Conservation (phyloP, 169 alveolate genomes). For the Besnoitia besnoiti region DNA sequence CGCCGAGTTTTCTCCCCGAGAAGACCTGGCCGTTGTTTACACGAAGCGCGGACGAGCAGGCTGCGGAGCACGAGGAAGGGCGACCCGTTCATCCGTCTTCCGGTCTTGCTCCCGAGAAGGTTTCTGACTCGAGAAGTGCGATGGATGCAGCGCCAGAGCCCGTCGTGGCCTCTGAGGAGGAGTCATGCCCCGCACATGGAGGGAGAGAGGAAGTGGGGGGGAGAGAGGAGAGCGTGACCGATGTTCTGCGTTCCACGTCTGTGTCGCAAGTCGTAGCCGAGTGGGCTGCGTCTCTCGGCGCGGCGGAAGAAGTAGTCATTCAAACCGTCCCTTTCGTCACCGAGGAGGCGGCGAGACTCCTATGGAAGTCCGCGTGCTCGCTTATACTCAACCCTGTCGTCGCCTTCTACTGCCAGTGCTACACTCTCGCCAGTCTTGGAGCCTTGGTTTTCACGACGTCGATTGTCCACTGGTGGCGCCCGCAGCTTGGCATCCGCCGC, state of each 20-base stretch:
- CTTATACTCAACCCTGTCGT: not conserved
- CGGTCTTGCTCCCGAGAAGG: not conserved
- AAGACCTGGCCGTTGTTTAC: not conserved
- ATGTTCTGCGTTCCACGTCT: not conserved
- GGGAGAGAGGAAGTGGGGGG: not conserved
- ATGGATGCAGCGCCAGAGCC: not conserved
- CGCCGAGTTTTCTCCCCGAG: not conserved
- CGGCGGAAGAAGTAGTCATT: not conserved
- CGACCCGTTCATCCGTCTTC: not conserved
- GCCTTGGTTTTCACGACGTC: not conserved
- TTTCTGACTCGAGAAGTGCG: not conserved
- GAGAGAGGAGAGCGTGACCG: not conserved
- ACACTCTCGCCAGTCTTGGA: not conserved
- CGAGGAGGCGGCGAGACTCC: slow-evolving; percentile 3
- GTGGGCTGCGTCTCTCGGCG: not conserved
- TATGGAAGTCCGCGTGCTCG: slow-evolving; percentile 33
- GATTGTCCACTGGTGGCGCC: slow-evolving; percentile 26
- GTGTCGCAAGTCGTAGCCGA: not conserved
- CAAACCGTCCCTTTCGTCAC: not conserved
- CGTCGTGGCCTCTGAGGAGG: not conserved
- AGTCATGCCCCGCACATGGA: not conserved
- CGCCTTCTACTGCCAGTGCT: slow-evolving; percentile 35
- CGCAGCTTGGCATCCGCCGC: slow-evolving; percentile 17
- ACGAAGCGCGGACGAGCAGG: not conserved
- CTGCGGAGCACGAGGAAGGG: not conserved